Evolutionary conservation across 2,329 filamentous ascomycete genomes (phyloP), one percentile per base, ranked within the genome.

Genomic region (Beauveria scarabaeidicola): DNA sequence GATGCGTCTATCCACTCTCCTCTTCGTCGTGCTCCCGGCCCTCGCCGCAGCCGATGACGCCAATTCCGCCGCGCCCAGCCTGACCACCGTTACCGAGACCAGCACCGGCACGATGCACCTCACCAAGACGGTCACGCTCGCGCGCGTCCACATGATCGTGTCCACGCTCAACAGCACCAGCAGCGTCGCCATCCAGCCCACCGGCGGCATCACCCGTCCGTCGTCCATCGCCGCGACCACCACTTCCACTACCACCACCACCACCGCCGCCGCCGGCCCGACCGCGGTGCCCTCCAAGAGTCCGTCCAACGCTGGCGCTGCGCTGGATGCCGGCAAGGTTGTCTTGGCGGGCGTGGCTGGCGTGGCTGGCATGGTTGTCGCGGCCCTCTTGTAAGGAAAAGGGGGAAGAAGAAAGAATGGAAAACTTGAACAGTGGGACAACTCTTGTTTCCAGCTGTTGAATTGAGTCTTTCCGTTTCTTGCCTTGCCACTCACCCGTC

Each of bases 71-170:
- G 21, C 41, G 15, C n/a, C 54, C 53, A 52, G 41, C 44, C 9
- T 59, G 17, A 58, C 57, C 32, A 75, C 75, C 59, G 64, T 73
- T 46, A 75, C 75, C 25, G 64, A 67, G 32, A 80, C 77, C 23
- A 73, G 73, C 52, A 83, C 81, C 19, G 74, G 74, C 27, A 84
- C 81, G 44, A 74, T 74, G 59, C 78, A 76, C 50, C 66, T 78
- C 66, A 81, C 79, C 67, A 78, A 77, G 68, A 81, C 79, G 52
- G 68, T 81, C 69, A 82, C 77, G 50, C 76, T 84, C 62, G 76
- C 76, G 50, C 69, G 74, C 67, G 74, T 78, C 38, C 66, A 78
- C 67, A 77, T 74, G 43, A 66, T 74, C 60, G 72, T 71, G 48
- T 67, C 71, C 59, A 41, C 32, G n/a, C 5, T 29, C 50, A 59